Conservation (phyloP, 257 asterid genomes). For the Lithospermum erythrorhizon region DNA sequence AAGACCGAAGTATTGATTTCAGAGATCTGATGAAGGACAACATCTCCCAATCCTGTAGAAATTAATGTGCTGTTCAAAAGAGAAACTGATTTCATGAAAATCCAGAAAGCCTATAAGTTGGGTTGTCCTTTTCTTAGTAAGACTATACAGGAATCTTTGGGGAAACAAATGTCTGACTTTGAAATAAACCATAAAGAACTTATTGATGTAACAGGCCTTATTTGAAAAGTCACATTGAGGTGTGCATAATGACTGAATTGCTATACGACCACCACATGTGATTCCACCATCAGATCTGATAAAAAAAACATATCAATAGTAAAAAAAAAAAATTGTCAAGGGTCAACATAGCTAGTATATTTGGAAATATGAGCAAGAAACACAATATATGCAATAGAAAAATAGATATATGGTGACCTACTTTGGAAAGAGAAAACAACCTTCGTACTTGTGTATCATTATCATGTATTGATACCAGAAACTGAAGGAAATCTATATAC, state of each 20-base stretch:
- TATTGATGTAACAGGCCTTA: conserved; percentile 28
- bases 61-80: neutral
- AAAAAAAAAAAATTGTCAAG: too few species aligned
- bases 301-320: conserved; percentile 8
- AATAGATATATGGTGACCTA: neutral
- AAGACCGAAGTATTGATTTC: conserved; percentile 52
- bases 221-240: conserved; percentile 80
- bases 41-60: conserved; percentile 70
- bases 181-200: neutral
- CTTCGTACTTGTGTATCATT: neutral
- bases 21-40: conserved; percentile 72
- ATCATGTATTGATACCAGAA: too few species aligned
- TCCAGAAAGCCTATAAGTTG: neutral
- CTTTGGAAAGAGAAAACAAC: neutral
- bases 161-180: neutral
- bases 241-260: conserved; percentile 82
- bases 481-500: too few species aligned
- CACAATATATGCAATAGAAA: neutral
- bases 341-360: neutral
- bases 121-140: neutral
- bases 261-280: conserved; percentile 52
- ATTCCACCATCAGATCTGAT: conserved; percentile 45
- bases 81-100: neutral
- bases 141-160: neutral
- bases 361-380: neutral